Evolutionary conservation across 1,284 basidiomycete genomes (phyloP), one percentile per base, ranked within the genome.

Genomic region (Flammula alnicola): DNA sequence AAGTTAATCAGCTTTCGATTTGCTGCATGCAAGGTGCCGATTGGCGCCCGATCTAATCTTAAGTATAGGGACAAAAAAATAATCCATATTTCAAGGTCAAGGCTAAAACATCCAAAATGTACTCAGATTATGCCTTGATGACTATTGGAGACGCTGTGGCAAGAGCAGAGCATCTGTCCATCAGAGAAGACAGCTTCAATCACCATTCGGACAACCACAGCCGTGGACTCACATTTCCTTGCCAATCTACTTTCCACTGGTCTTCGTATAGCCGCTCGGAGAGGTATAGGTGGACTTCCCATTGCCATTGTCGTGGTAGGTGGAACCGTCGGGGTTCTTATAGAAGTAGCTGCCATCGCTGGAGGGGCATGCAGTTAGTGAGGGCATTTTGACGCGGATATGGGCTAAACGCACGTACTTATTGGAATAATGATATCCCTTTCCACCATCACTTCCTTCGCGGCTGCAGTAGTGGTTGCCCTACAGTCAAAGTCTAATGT

Each of bases 371-470:
- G n/a, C n/a, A n/a, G n/a, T n/a, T n/a, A n/a, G n/a, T n/a, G n/a
- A 11, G 5, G 17, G n/a, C n/a, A n/a, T n/a, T n/a, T 22, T 14
- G 12, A 27, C 6, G 12, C 10, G 22, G 22, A 27, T 25, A 16
- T 33, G 16, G 11, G 10, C n/a, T 17, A 20, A 43, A 25, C 9
- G 14, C 11, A 66, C 69, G 3, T 54, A 78, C 78, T 25, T 56
- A 66, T 84, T 84, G 7, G 81, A 83, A 55, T 84, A 85, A 53
- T 84, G 83, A 48, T 83, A 84, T 0, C 78, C 74, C 26, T 51
- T 67, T 11, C 67, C 63, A 3, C 72, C 69, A 27, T 52, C 60
- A 16, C 70, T 68, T 30, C 74, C 74, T 59, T 76, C 66, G 35
- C 80, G 77, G 53, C 69, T 68, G 62, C 79, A 82, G 54, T 78